Conservation (phyloP, 139 green algal species). For the Tetradesmus lagerheimii region DNA sequence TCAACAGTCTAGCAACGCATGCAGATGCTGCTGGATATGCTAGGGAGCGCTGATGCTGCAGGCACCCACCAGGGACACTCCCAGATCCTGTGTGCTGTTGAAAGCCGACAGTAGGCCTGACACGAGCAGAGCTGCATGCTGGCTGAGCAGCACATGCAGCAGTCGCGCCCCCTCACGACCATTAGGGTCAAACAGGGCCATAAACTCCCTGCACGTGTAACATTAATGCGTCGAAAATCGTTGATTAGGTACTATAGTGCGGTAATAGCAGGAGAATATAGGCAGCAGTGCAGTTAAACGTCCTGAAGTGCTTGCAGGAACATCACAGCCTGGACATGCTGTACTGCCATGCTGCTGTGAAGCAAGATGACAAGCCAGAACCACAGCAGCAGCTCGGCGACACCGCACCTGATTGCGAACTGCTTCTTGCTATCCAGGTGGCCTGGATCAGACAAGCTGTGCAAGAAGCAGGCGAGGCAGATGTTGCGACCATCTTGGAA, state of each 20-base stretch:
- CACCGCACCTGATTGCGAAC: constrained; percentile 15
- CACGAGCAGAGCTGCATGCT: constrained; percentile 17
- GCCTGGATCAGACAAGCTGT: constrained; percentile 20
- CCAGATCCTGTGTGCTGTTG: neutral
- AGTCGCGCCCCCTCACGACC: neutral
- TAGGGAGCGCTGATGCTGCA: too few relatives aligned
- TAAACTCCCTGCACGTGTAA: constrained; percentile 27
- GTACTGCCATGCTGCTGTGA: neutral
- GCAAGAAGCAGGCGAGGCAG: constrained; percentile 29
- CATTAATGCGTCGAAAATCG: neutral
- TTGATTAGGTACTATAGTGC: neutral
- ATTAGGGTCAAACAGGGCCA: neutral
- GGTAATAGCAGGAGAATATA: neutral
- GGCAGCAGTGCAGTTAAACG: neutral
- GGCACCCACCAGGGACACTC: neutral
- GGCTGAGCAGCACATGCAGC: neutral
- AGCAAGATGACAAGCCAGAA: neutral
- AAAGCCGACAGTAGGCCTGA: constrained; percentile 2
- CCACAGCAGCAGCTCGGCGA: neutral
- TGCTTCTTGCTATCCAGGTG: constrained; percentile 2
- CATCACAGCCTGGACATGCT: too few relatives aligned
- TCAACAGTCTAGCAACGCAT: neutral
- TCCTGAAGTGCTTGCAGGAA: neutral
- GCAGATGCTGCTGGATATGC: too few relatives aligned
- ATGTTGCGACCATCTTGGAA: neutral